Base-by-base conservation (phyloP, 163 green algal genomes). In the Scenedesmus sp. region DNA sequence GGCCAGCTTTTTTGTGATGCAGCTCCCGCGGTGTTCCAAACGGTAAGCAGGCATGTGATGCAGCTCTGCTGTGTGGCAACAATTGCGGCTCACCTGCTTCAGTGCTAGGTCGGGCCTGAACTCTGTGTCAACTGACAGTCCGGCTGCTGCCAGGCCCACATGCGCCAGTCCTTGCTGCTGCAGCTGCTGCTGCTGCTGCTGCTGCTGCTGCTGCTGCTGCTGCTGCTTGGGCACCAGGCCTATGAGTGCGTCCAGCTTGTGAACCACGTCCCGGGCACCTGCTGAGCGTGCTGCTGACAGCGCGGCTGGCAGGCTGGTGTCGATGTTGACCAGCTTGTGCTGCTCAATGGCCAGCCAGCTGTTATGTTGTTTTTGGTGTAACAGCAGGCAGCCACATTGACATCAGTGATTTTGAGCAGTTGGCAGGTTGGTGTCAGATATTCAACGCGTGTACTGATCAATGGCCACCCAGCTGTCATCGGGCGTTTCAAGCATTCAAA, bases 311-410 rank as follows among this genome's bases (percentile, higher is more conserved):
- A n/a, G 76, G 73, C 87, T 91, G 52, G 4, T 54, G 20, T 91
- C 87, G 79, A 91, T 86, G 10, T 46, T 73, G 9, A 52, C 55
- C n/a, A 91, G 74, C 74, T 91, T 86, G 56, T 86, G 87, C 87
- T 91, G 87, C 56, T 91, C 87, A 12, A 91, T 86, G 1, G 59
- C 18, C 26, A 70, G 62, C 87, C 87, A 91, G 12, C 87, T n/a
- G n/a, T n/a, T n/a, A n/a, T n/a, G n/a, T n/a, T n/a, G n/a, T n/a
- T n/a, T n/a, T n/a, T n/a, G n/a, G n/a, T n/a, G n/a, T n/a, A n/a
- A n/a, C n/a, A n/a, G n/a, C n/a, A n/a, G n/a, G n/a, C n/a, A n/a
- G n/a, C n/a, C n/a, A n/a, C n/a, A n/a, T n/a, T n/a, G n/a, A n/a
- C n/a, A n/a, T n/a, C n/a, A n/a, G n/a, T n/a, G n/a, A n/a, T n/a